Conservation (phyloP, 345 rosid genomes). For the Eucalyptus fibrosa region DNA sequence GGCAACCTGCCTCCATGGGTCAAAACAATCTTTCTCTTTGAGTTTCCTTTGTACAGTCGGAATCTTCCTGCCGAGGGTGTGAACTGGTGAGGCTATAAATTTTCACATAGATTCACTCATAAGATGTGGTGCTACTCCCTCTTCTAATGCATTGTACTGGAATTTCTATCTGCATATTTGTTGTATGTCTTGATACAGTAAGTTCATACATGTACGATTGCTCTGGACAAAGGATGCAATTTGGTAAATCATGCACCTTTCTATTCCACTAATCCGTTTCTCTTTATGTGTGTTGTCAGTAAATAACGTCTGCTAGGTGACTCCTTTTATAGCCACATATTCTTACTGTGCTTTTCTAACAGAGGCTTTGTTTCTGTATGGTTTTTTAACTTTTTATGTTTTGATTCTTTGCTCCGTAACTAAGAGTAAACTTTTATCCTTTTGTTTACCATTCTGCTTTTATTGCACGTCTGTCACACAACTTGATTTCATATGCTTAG, state of each 20-base stretch:
- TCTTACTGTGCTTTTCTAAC: neutral
- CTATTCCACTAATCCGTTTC: neutral
- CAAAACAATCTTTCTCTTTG: conserved; percentile 50
- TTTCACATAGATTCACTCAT: neutral
- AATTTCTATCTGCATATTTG: neutral
- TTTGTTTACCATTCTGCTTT: neutral
- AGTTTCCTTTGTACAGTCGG: conserved; percentile 68
- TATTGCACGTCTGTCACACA: neutral
- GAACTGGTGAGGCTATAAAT: conserved; percentile 39
- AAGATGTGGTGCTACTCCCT: neutral
- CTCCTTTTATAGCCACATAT: neutral
- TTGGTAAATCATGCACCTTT: neutral
- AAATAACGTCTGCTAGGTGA: neutral
- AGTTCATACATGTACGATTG: neutral
- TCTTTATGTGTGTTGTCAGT: neutral
- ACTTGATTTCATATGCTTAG: neutral
- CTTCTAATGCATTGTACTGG: neutral
- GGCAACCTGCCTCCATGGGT: conserved; percentile 72
- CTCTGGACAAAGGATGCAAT: neutral
- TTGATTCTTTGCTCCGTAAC: neutral
- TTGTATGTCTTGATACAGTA: neutral
- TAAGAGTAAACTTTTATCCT: neutral
- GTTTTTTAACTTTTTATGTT: neutral
- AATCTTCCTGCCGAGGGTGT: conserved; percentile 50
- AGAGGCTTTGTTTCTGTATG: neutral